These are phyloP conservation scores for Salix udensis DNA, from an alignment of 345 rosid species.

Conservation along the genomic window DNA sequence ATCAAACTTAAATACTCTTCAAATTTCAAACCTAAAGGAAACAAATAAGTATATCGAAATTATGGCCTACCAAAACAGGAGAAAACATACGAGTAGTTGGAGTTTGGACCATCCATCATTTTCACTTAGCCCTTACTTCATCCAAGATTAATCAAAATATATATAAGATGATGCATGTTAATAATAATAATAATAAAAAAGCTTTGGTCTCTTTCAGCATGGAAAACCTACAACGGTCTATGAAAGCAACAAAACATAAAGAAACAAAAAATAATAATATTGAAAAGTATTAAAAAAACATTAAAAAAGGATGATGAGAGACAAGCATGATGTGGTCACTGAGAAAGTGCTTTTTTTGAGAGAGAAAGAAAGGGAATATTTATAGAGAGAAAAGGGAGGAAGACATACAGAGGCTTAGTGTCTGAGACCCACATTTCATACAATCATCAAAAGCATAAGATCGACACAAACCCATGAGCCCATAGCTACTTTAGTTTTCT, in stretches of 20 bases:
- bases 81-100: background rate
- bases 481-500: conserved; percentile 30
- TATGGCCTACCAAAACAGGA: background rate
- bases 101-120: conserved; percentile 14
- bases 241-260: conserved; percentile 12
- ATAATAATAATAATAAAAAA: no score
- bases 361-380: conserved; percentile 12
- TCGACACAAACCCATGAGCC: conserved; percentile 35
- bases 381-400: background rate
- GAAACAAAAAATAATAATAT: background rate
- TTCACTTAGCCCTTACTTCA: conserved; percentile 2
- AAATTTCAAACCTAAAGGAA: background rate
- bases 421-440: conserved; percentile 33
- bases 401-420: background rate
- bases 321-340: conserved; percentile 36
- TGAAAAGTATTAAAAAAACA: background rate
- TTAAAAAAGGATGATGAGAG: conserved; percentile 5
- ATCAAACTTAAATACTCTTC: background rate
- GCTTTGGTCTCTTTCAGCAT: conserved; percentile 1
- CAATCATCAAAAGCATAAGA: conserved; percentile 44
- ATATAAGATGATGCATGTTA: no score
- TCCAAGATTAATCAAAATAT: background rate
- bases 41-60: background rate
- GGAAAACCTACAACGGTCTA: conserved; percentile 30
- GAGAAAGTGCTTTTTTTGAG: conserved; percentile 14